Base-by-base conservation (phyloP, 768 basidiomycete species). In the Gelatoporia subvermispora region DNA sequence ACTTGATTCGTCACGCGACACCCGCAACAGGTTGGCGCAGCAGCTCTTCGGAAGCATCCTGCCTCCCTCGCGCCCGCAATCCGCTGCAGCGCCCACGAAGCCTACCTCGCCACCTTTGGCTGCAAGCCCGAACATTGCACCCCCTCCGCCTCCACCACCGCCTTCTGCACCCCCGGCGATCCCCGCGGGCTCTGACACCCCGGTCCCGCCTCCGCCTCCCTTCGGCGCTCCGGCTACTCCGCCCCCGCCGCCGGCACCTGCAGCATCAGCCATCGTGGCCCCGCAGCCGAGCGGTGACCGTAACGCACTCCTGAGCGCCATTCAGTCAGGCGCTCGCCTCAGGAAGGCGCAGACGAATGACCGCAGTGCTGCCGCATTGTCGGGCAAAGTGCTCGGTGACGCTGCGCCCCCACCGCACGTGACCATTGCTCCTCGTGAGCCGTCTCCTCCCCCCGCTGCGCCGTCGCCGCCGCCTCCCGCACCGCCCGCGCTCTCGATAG, bases 351-450 rank as follows among this genome's bases (percentile, higher is more conserved):
- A 81, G 52, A 98, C 94, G 0, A 79, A 86, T 43, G 95, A 97
- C 63, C 84, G 87, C 59, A 91, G 88, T 55, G 81, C 62, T 0
- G 79, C 86, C 3, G 65, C 75, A 0, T 71, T 84, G 15, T 77
- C 85, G 22, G 94, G 95, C 5, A 79, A 68, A 47, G 89, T 99
- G 5, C 51, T 97, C 17, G 93, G 88, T 11, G 88, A 89, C 53
- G 66, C 64, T 41, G 78, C 75, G 11, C 83, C 87, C 18, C 88
- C 92, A 3, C 49, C 72, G 0, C 88, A 93, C 60, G 84, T 88
- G 61, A 80, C 66, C 55, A 62, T 69, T 25, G 71, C 67, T 10
- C 71, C 77, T n/a, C 65, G 67, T 16, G 57, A 69, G 35, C 65
- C 64, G 0, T 74, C 77, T 18, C 75, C 79, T 3, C 68, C 66